Conservation (phyloP, 768 basidiomycete genomes). For the Trametes coccinea region DNA sequence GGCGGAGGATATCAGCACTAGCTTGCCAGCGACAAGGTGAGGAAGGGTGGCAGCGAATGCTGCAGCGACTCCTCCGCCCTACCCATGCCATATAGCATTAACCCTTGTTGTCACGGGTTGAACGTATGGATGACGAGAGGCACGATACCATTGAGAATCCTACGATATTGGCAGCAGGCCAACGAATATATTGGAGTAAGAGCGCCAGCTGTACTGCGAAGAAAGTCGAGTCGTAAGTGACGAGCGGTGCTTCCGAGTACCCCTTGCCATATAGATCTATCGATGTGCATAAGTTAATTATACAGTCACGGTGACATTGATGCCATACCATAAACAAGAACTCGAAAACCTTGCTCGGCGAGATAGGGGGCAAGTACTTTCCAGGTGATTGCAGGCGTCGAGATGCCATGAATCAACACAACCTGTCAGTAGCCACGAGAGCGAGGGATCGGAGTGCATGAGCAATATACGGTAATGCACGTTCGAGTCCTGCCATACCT, state of each 20-base stretch:
- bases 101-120: too few relatives aligned
- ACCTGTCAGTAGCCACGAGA: slow-evolving; percentile 44
- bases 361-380: slow-evolving; percentile 67
- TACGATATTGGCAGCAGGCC: slow-evolving; percentile 63
- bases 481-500: slow-evolving; percentile 40
- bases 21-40: slow-evolving; percentile 60
- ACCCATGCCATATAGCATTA: neutral
- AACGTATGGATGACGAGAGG: too few relatives aligned
- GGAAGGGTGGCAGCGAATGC: slow-evolving; percentile 72
- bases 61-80: slow-evolving; percentile 76
- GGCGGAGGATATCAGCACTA: slow-evolving; percentile 65
- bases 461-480: neutral
- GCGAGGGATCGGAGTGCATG: neutral
- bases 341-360: slow-evolving; percentile 62
- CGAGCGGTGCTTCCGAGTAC: slow-evolving; percentile 77
- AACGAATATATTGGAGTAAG: slow-evolving; percentile 74
- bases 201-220: slow-evolving; percentile 77
- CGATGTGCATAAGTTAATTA: neutral
- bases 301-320: neutral
- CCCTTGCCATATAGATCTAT: slow-evolving; percentile 82
- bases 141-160: slow-evolving; percentile 73
- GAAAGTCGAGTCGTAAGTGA: slow-evolving; percentile 58
- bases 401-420: slow-evolving; percentile 75
- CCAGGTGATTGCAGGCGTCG: slow-evolving; percentile 74
- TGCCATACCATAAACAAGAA: slow-evolving; percentile 68